Evolutionary conservation across 176 grass and related monocot genomes (phyloP).

Genomic region (Aegilops umbellulata): DNA sequence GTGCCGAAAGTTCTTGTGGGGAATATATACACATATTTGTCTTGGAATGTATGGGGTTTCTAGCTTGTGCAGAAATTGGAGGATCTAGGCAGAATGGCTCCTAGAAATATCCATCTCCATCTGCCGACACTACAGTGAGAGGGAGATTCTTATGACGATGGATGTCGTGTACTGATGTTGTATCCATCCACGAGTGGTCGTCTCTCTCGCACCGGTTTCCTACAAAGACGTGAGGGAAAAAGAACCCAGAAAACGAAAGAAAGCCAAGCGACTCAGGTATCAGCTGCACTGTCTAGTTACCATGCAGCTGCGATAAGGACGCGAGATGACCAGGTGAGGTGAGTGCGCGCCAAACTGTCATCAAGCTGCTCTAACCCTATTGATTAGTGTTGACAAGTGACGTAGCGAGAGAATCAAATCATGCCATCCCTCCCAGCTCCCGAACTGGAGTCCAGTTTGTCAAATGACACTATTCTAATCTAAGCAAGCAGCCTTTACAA

Average conservation of each 20-base stretch:
- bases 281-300: not conserved
- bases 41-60: not conserved
- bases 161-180: not conserved
- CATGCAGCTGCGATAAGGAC: not conserved
- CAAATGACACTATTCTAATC: too few species aligned
- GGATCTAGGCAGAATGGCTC: not conserved
- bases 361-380: not conserved
- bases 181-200: not conserved
- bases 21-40: not conserved
- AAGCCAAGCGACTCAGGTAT: not conserved
- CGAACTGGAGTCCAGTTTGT: too few species aligned
- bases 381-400: not conserved
- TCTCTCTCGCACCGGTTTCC: not conserved
- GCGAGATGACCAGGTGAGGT: not conserved
- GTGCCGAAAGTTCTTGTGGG: not conserved
- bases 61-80: not conserved
- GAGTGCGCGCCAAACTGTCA: not conserved
- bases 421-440: too few species aligned
- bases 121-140: not conserved
- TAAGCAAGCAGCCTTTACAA: not conserved
- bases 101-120: not conserved
- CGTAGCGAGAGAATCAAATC: not conserved
- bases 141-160: not conserved
- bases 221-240: not conserved
- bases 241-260: not conserved